Base-by-base conservation (phyloP, 495 filamentous ascomycete genomes). In the Hypoxylon fuscum region DNA sequence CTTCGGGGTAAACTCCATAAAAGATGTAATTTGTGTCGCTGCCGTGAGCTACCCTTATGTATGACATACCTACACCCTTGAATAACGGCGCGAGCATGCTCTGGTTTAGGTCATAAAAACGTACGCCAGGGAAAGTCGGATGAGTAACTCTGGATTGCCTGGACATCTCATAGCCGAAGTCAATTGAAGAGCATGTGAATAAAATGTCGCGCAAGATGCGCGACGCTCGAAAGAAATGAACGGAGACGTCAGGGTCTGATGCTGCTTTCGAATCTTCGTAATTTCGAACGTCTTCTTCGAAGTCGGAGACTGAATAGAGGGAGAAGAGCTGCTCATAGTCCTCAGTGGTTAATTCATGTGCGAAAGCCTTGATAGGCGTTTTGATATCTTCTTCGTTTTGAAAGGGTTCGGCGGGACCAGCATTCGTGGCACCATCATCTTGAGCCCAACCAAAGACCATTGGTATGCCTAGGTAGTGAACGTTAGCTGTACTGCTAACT, bases 21-120 rank as follows among this genome's bases (percentile, higher is more conserved):
- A 68, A 68, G 25, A 73, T 55, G 45, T 75, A 75, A 40, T 73
- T 67, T 14, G 49, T 64, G 44, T 75, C 71, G 11, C 61, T 67
- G 0, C 72, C 72, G 38, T 75, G 72, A 2, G 32, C 17, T 6
- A 54, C 55, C 2, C 69, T 59, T 3, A 73, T 2, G 31, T 70
- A 72, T 2, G 72, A 66, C 71, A 73, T 70, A 0, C 72, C 71
- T 0, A 52, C 61, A 0, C 22, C 55, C 7, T 51, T 43, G n/a
- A 69, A 69, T 0, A 73, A n/a, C 0, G 68, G 63, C 0, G 66
- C 54, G 5, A 73, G 22, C 68, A 73, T 72, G 27, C 50, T 73
- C 47, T 72, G 69, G 48, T 75, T 75, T 1, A 75, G 37, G 3
- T 25, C 55, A 41, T 73, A 75, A 14, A 70, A 21, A 0, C 45